Evolutionary conservation across 176 grass and related monocot species (phyloP), one percentile per base, ranked within the genome.

Genomic region (Coix lacrymajobi): DNA sequence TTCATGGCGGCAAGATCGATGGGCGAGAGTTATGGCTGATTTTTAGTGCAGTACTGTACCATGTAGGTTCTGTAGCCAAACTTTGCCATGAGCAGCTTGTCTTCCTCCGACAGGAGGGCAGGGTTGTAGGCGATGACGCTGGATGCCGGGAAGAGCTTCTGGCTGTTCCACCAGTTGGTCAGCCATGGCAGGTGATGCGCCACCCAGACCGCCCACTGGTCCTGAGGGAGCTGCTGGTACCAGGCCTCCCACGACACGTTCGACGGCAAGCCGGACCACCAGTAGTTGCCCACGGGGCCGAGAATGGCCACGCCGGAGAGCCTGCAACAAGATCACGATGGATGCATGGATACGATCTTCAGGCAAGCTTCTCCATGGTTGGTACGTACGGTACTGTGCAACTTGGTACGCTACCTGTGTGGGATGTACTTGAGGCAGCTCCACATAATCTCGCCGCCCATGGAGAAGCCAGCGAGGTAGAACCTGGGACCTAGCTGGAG

Each of bases 141-240:
- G 37, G 88, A 98, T 29, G 57, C 64, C 10, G 90, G 86, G 83
- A 98, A 98, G 9, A 83, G 52, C 69, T 81, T 91, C 79, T 92
- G 95, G 56, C 74, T 88, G 74, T 97, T 97, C 90, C 95, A 97
- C 92, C 92, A 94, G 83, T 98, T 93, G n/a, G 87, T 92, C 17
- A 98, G 81, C 86, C 90, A 98, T 25, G 95, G 95, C n/a, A 88
- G 41, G 62, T 95, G 85, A 20, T 92, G 88, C 4, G 92, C 72
- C 15, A 98, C 81, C 75, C 92, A 73, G n/a, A 92, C 86, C 1
- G 88, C 88, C 88, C 83, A 95, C 44, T 88, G 77, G 5, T 98
- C 92, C 77, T 87, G 92, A 19, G 75, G 78, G 37, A 88, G 81
- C 83, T 91, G 92, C 84, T 81, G 78, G 37, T 93, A 80, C 78